A percentile compares a stretch with the other conserved stretches of the same genome.
These are phyloP conservation scores for Erysimum pusillum DNA, from an alignment of 441 rosid species.

Conservation along the genomic window DNA sequence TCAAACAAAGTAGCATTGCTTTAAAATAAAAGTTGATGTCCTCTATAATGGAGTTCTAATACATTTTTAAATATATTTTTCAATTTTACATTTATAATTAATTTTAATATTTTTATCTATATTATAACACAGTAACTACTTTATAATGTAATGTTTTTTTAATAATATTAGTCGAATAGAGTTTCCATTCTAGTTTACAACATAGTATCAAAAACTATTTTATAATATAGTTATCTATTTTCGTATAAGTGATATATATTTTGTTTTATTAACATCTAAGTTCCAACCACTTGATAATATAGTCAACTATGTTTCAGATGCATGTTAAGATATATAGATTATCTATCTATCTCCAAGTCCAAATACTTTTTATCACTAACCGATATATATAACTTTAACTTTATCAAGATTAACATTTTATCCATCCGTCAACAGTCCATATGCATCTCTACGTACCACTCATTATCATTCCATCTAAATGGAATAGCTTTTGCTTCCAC, in stretches of 20 bases:
- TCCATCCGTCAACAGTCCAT: constrained; percentile 29
- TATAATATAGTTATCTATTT: too few species aligned
- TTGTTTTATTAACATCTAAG: too few species aligned
- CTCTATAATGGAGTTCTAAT: not conserved
- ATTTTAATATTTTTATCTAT: not conserved
- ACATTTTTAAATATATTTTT: not conserved
- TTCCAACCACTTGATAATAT: too few species aligned
- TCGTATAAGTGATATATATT: too few species aligned
- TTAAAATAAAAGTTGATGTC: not conserved
- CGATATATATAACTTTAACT: not conserved
- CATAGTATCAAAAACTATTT: too few species aligned
- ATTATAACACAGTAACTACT: not conserved
- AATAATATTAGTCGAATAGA: too few species aligned
- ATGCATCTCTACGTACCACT: constrained; percentile 23
- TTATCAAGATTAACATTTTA: constrained; percentile 10
- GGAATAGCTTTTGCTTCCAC: constrained; percentile 35
- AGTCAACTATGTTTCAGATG: too few species aligned
- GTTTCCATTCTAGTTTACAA: too few species aligned
- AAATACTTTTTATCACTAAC: not conserved
- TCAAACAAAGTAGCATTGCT: not conserved
- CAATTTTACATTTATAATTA: not conserved
- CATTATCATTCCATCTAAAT: constrained; percentile 26
- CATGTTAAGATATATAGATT: too few species aligned
- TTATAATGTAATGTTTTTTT: too few species aligned
- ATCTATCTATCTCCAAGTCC: not conserved